Percentiles rank a stretch among this genome's conserved stretches.
These are phyloP conservation scores for Rhizomucor miehei DNA, from an alignment of 371 early-diverging fungal species.

Conservation along the genomic window DNA sequence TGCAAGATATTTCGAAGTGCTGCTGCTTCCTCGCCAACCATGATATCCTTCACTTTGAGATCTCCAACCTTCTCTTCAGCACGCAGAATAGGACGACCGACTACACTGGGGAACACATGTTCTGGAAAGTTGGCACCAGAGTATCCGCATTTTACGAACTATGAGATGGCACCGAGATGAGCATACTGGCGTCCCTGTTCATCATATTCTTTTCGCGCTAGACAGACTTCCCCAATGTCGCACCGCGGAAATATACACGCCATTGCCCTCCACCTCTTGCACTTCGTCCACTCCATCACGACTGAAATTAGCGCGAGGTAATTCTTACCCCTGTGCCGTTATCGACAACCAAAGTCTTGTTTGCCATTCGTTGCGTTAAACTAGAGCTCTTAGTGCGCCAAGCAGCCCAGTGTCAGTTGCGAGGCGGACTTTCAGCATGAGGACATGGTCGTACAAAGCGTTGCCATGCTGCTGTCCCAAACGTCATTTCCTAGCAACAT, in stretches of 20 bases:
- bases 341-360: constrained; percentile 2
- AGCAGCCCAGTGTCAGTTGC: too few relatives aligned
- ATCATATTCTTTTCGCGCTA: too few relatives aligned
- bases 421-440: too few relatives aligned
- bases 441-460: too few relatives aligned
- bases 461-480: too few relatives aligned
- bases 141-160: constrained; percentile 97
- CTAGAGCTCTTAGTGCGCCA: too few relatives aligned
- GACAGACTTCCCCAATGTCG: too few relatives aligned
- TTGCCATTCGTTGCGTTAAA: constrained; percentile 3
- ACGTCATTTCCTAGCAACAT: too few relatives aligned
- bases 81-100: constrained; percentile 95
- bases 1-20: constrained; percentile 83
- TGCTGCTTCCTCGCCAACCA: constrained; percentile 97
- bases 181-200: not conserved
- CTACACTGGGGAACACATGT: constrained; percentile 93
- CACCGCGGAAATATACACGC: too few relatives aligned
- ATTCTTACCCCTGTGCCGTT: constrained; percentile 3
- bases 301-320: constrained; percentile 6
- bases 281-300: too few relatives aligned
- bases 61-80: constrained; percentile 89
- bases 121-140: constrained; percentile 96
- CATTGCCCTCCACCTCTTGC: too few relatives aligned
- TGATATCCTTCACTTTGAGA: constrained; percentile 84
- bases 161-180: constrained; percentile 13